Evolutionary conservation across 768 basidiomycete species (phyloP).

Genomic region (Trametes maxima): DNA sequence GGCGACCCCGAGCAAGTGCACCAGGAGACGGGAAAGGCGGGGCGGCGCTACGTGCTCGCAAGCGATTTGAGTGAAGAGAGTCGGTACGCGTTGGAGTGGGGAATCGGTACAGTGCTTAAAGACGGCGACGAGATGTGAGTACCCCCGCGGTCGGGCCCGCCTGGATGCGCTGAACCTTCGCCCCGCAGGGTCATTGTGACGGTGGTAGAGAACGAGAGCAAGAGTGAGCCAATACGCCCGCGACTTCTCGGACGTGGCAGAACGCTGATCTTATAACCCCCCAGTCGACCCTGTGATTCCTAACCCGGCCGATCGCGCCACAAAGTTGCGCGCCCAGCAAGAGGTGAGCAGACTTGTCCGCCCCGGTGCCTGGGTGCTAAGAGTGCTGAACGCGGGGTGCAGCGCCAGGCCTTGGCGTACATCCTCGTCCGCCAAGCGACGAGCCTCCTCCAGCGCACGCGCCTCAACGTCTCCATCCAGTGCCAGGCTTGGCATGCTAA

Average conservation of each 20-base stretch:
- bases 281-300: constrained; percentile 70
- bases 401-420: constrained; percentile 89
- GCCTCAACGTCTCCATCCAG: constrained; percentile 79
- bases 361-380: too few relatives aligned
- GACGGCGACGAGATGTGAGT: constrained; percentile 89
- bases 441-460: constrained; percentile 86
- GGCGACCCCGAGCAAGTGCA: constrained; percentile 68
- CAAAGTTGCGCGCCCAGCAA: constrained; percentile 86
- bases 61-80: constrained; percentile 96
- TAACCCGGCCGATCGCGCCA: constrained; percentile 71
- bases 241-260: background rate
- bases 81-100: constrained; percentile 96
- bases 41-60: constrained; percentile 80
- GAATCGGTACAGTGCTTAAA: constrained; percentile 91
- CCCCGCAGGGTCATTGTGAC: constrained; percentile 72
- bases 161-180: background rate
- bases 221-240: constrained; percentile 51
- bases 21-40: constrained; percentile 54
- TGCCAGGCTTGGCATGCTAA: constrained; percentile 99
- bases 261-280: background rate
- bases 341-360: constrained; percentile 59
- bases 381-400: background rate
- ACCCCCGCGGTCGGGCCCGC: background rate
- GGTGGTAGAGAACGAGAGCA: constrained; percentile 90
- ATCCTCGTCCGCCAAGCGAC: constrained; percentile 90